phyloP scores from a whole-genome alignment of 129 eudicot species.

The Glebionis coronaria region DNA sequence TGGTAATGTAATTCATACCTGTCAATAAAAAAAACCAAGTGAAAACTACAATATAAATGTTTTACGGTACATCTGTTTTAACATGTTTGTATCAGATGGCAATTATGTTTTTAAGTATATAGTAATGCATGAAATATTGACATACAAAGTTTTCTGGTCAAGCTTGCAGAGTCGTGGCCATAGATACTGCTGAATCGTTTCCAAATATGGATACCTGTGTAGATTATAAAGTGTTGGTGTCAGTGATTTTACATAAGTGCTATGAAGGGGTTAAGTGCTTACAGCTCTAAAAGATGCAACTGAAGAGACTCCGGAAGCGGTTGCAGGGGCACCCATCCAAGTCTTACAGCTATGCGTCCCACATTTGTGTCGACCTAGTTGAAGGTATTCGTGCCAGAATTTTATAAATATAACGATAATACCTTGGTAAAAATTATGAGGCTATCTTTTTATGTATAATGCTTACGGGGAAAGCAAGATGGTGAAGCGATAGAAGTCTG shows the following conservation, averaged over 20 bases:
- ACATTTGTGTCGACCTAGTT: conserved; percentile 87
- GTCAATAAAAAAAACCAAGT: conserved; percentile 16
- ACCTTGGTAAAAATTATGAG: neutral
- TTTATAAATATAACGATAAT: neutral
- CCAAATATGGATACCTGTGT: conserved; percentile 72
- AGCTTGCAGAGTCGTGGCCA: conserved; percentile 98
- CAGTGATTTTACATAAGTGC: conserved; percentile 3
- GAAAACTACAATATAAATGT: neutral
- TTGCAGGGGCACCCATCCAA: conserved; percentile 98
- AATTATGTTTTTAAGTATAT: conserved; percentile 18
- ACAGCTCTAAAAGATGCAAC: conserved; percentile 85
- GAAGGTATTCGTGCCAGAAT: neutral
- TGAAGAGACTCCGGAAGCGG: conserved; percentile 82
- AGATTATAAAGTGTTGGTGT: conserved; percentile 16
- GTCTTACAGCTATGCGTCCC: conserved; percentile 89
- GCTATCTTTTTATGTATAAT: conserved; percentile 8
- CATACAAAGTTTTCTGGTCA: conserved; percentile 84
- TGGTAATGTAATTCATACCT: conserved; percentile 94
- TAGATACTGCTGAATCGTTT: conserved; percentile 79
- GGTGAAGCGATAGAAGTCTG: conserved; percentile 84
- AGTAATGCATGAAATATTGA: conserved; percentile 4
- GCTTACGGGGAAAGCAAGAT: conserved; percentile 93
- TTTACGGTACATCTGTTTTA: conserved; percentile 6
- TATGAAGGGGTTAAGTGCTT: conserved; percentile 26
- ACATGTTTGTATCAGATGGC: neutral